Conservation (phyloP, 2,329 filamentous ascomycete species). For the Colletotrichum tanaceti region DNA sequence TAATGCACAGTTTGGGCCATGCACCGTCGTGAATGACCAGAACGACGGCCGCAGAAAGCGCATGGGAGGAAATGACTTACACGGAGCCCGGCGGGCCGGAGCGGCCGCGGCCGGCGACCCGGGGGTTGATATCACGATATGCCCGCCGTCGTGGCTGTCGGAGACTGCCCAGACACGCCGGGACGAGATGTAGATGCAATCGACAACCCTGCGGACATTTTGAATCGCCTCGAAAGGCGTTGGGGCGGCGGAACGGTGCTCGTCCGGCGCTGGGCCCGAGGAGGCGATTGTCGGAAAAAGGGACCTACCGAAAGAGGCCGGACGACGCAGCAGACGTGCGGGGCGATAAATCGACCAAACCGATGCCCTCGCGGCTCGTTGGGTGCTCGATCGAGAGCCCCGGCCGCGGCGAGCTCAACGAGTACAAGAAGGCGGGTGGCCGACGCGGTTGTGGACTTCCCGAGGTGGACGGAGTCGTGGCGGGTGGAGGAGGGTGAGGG, state of each 20-base stretch:
- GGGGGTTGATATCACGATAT: constrained; percentile 33
- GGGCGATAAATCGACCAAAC: constrained; percentile 12
- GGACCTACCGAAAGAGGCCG: constrained; percentile 33
- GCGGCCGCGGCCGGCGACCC: constrained; percentile 10
- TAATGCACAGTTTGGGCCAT: constrained; percentile 19
- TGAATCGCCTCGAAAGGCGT: constrained; percentile 3
- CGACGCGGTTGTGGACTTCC: constrained; percentile 49
- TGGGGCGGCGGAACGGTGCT: constrained; percentile 27
- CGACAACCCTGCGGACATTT: background rate
- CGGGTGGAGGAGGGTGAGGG: constrained; percentile 47
- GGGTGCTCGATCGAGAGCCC: constrained; percentile 55
- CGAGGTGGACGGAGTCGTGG: constrained; percentile 48
- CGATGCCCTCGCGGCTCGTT: constrained; percentile 40
- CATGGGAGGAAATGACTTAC: constrained; percentile 34
- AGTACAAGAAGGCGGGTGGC: constrained; percentile 72
- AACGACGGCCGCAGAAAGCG: constrained; percentile 3
- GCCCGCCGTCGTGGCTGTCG: constrained; percentile 7
- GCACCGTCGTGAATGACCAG: constrained; percentile 2
- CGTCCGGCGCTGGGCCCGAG: constrained; percentile 30
- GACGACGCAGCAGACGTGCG: constrained; percentile 15
- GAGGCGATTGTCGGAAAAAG: constrained; percentile 35
- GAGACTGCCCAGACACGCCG: constrained; percentile 14
- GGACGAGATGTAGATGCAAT: too few relatives aligned
- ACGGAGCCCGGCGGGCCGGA: constrained; percentile 32
- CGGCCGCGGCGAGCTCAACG: constrained; percentile 63